Conservation (phyloP, 306 rosid species). For the Betula pendula region DNA sequence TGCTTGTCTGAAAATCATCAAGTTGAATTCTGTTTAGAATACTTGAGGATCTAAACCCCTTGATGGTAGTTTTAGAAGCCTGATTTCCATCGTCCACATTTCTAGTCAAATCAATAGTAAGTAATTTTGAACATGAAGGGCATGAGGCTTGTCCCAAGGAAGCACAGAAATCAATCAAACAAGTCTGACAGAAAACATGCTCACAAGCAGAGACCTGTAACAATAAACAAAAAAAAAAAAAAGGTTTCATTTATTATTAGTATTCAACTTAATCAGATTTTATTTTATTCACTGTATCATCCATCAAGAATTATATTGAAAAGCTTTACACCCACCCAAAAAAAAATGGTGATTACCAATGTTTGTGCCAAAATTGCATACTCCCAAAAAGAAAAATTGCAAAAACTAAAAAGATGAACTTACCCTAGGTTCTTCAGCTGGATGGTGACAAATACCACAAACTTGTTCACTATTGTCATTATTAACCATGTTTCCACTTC, state of each 20-base stretch:
- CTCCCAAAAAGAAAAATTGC: neutral
- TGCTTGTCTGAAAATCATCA: slow-evolving; percentile 89
- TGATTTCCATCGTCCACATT: slow-evolving; percentile 39
- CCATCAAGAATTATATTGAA: neutral
- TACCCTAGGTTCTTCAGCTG: slow-evolving; percentile 76
- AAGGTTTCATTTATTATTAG: neutral
- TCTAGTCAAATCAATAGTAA: slow-evolving; percentile 72
- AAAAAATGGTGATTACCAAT: neutral
- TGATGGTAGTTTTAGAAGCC: slow-evolving; percentile 56
- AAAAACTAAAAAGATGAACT: slow-evolving; percentile 30
- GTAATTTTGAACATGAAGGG: slow-evolving; percentile 80
- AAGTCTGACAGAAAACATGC: slow-evolving; percentile 79
- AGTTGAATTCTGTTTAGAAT: slow-evolving; percentile 76
- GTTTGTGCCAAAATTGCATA: neutral
- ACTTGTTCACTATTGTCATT: slow-evolving; percentile 39
- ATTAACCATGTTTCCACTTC: slow-evolving; percentile 36
- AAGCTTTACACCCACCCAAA: neutral
- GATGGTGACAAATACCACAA: slow-evolving; percentile 81
- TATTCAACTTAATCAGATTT: neutral
- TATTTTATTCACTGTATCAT: neutral
- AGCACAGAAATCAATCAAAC: slow-evolving; percentile 65
- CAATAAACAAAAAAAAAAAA: slow-evolving; percentile 19
- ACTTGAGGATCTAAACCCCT: slow-evolving; percentile 85
- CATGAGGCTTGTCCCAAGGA: slow-evolving; percentile 66
- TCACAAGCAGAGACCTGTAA: slow-evolving; percentile 83